A percentile compares a stretch with the other conserved stretches of the same genome.
phyloP scores from a whole-genome alignment of 1,284 basidiomycete species.

The Leccinum pachyderme region DNA sequence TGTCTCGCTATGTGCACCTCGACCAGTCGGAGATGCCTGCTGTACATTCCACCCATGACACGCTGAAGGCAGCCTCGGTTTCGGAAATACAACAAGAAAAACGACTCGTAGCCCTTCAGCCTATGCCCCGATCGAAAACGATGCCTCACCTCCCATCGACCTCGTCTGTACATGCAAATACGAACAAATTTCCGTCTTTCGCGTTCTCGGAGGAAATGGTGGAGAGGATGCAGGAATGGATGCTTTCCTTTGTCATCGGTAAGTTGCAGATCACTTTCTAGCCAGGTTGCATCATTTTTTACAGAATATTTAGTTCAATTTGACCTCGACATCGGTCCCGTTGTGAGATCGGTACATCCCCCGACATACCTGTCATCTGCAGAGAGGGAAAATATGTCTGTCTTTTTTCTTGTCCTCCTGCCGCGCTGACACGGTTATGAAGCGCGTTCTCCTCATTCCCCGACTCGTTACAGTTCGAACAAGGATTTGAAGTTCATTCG shows the following conservation, averaged over 20 bases:
- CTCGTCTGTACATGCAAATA: slow-evolving; percentile 3
- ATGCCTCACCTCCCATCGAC: slow-evolving; percentile 32
- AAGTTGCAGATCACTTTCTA: slow-evolving; percentile 19
- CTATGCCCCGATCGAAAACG: slow-evolving; percentile 40
- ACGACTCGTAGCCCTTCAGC: slow-evolving; percentile 5
- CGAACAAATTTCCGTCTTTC: slow-evolving; percentile 22
- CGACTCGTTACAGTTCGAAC: slow-evolving; percentile 80
- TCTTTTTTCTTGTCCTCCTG: slow-evolving; percentile 13
- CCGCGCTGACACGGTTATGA: slow-evolving; percentile 14
- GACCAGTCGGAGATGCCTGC: not conserved
- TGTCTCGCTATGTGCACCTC: slow-evolving; percentile 13
- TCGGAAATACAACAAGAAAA: slow-evolving; percentile 15
- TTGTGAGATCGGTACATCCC: slow-evolving; percentile 72
- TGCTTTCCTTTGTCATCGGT: slow-evolving; percentile 78
- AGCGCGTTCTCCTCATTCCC: slow-evolving; percentile 96
- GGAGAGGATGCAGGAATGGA: slow-evolving; percentile 66
- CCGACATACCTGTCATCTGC: slow-evolving; percentile 57
- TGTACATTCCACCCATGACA: not conserved
- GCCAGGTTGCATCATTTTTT: not conserved
- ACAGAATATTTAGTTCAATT: slow-evolving; percentile 63
- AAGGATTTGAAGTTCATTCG: slow-evolving; percentile 71
- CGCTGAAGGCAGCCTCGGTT: slow-evolving; percentile 28
- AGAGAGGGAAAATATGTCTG: slow-evolving; percentile 85
- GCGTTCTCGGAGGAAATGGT: slow-evolving; percentile 49
- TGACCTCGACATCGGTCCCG: slow-evolving; percentile 84